A percentile compares a stretch with the other conserved stretches of the same genome.
phyloP scores from a whole-genome alignment of 305 asterid genomes.

The Fraxinus floribunda region DNA sequence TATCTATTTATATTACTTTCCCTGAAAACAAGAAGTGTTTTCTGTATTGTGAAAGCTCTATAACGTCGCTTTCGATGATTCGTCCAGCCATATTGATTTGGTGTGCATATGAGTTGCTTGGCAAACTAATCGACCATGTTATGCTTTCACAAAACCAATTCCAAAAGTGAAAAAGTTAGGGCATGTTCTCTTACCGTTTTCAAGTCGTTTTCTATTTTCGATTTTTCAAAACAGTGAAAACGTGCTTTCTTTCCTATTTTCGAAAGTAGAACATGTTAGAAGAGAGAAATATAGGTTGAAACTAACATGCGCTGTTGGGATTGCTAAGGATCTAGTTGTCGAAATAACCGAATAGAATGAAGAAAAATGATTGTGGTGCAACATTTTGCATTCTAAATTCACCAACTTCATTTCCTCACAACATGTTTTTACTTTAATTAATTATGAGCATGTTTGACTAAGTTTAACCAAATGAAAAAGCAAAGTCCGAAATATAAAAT shows the following conservation, averaged over 20 bases:
- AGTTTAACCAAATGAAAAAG: not conserved
- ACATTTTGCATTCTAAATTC: slow-evolving; percentile 10
- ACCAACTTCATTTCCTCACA: slow-evolving; percentile 5
- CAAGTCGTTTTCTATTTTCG: too few species aligned
- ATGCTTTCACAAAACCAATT: not conserved
- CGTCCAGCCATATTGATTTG: not conserved
- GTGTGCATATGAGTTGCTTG: not conserved
- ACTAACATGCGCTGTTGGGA: not conserved
- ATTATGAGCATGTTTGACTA: not conserved
- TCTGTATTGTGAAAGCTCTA: not conserved
- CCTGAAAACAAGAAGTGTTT: not conserved
- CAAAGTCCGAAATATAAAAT: not conserved
- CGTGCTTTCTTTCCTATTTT: too few species aligned
- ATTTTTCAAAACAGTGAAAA: not conserved
- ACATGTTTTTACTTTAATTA: not conserved
- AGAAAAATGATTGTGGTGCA: not conserved
- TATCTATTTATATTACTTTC: not conserved
- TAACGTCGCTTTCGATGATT: not conserved
- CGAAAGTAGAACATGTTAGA: not conserved
- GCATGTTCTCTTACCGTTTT: too few species aligned
- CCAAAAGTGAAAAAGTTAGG: not conserved
- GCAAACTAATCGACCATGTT: not conserved
- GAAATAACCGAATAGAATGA: not conserved
- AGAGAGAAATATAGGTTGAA: not conserved
- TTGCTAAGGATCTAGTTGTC: not conserved